Evolutionary conservation across 2,329 filamentous ascomycete genomes (phyloP).

Genomic region (Talaromyces sp.): DNA sequence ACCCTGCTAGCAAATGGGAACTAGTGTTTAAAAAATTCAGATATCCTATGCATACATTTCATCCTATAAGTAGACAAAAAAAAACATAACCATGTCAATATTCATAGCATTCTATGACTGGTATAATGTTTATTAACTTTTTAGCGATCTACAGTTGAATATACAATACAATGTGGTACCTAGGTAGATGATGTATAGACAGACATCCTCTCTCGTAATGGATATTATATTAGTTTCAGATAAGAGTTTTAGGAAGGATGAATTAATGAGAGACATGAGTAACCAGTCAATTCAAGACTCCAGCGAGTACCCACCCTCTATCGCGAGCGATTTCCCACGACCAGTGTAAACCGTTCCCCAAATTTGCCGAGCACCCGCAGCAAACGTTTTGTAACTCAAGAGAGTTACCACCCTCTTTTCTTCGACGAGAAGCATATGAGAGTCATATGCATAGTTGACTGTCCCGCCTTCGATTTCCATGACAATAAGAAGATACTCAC

Average conservation of each 20-base stretch:
- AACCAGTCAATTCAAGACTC: not conserved
- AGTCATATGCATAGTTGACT: not conserved
- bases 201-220: not conserved
- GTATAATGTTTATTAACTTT: not conserved
- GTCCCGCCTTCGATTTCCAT: not conserved
- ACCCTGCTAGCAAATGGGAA: not conserved
- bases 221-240: too few relatives aligned
- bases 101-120: not conserved
- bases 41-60: not conserved
- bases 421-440: not conserved
- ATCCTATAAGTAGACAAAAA: too few relatives aligned
- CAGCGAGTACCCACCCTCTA: not conserved
- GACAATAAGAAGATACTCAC: not conserved
- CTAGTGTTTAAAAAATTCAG: not conserved
- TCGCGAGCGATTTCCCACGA: not conserved
- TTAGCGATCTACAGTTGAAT: not conserved
- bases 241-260: not conserved
- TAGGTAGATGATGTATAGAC: not conserved
- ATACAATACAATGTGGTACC: not conserved
- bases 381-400: not conserved
- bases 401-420: not conserved
- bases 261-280: not conserved
- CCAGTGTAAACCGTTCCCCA: not conserved
- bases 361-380: not conserved
- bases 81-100: too few relatives aligned